A percentile compares a stretch with the other conserved stretches of the same genome.
These are phyloP conservation scores for Fusarium albosuccineum DNA, from an alignment of 2,329 filamentous ascomycete genomes.

Conservation along the genomic window DNA sequence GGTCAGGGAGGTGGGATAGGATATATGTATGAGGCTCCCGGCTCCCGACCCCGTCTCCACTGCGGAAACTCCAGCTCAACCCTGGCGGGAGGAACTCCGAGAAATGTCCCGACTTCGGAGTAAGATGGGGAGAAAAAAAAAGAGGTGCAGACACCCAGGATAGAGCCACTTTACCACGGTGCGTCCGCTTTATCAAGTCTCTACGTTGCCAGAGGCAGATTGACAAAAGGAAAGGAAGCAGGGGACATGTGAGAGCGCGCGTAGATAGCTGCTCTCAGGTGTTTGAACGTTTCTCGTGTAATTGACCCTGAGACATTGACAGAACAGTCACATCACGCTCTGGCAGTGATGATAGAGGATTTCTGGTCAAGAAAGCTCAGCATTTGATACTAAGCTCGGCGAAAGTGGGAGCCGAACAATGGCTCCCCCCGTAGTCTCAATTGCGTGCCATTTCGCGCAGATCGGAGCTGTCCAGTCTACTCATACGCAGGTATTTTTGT, in stretches of 20 bases:
- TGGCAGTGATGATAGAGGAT: not conserved
- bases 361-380: not conserved
- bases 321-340: not conserved
- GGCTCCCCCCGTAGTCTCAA: constrained; percentile 12
- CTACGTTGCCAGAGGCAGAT: too few species aligned
- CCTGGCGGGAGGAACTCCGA: constrained; percentile 4
- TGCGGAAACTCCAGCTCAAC: constrained; percentile 9
- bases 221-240: not conserved
- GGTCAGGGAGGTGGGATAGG: constrained; percentile 2
- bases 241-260: not conserved
- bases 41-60: constrained; percentile 2
- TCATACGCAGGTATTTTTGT: constrained; percentile 3
- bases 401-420: constrained; percentile 15
- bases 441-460: not conserved
- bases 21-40: constrained; percentile 1
- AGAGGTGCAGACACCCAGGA: too few species aligned
- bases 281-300: not conserved
- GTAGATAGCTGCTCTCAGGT: not conserved
- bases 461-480: constrained; percentile 2
- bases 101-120: constrained; percentile 16
- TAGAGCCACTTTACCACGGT: too few species aligned
- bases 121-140: not conserved
- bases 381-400: constrained; percentile 3
- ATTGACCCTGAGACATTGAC: not conserved
- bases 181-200: too few species aligned